Conservation (phyloP, 768 basidiomycete species). For the Mycena latifolia region DNA sequence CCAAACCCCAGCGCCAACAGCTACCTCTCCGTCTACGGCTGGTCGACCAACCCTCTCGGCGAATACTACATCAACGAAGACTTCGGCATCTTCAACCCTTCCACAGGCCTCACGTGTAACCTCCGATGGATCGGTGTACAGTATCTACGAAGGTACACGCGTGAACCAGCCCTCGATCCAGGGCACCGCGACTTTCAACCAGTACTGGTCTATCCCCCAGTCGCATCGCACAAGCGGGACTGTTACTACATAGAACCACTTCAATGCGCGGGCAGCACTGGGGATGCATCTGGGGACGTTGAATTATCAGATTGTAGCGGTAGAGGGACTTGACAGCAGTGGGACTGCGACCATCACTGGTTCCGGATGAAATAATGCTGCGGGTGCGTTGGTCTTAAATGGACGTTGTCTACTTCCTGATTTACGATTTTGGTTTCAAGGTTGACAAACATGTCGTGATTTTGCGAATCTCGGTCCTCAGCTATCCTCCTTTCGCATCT, state of each 20-base stretch:
- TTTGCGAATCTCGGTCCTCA: too few relatives aligned
- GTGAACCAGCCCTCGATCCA: constrained; percentile 16
- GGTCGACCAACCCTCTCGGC: constrained; percentile 11
- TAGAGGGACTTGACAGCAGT: not conserved
- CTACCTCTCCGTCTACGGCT: constrained; percentile 17
- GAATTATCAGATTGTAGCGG: constrained; percentile 14
- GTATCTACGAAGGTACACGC: not conserved
- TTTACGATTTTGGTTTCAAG: too few relatives aligned
- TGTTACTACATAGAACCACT: constrained; percentile 1
- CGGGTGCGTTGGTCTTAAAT: too few relatives aligned
- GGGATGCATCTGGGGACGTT: constrained; percentile 7
- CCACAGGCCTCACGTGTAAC: not conserved
- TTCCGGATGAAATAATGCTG: too few relatives aligned
- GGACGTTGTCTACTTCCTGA: too few relatives aligned
- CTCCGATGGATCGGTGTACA: constrained; percentile 21
- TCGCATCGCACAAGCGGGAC: constrained; percentile 1
- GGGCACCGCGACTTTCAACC: constrained; percentile 13
- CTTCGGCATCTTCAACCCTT: not conserved
- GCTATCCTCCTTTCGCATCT: too few relatives aligned
- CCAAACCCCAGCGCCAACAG: not conserved
- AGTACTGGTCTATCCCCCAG: constrained; percentile 7
- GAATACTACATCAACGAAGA: constrained; percentile 45
- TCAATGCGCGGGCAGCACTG: constrained; percentile 1
- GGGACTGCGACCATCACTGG: constrained; percentile 4
- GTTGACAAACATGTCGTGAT: too few relatives aligned